A percentile compares a stretch with the other conserved stretches of the same genome.
phyloP scores from a whole-genome alignment of 495 filamentous ascomycete species.

The Apodospora peruviana region DNA sequence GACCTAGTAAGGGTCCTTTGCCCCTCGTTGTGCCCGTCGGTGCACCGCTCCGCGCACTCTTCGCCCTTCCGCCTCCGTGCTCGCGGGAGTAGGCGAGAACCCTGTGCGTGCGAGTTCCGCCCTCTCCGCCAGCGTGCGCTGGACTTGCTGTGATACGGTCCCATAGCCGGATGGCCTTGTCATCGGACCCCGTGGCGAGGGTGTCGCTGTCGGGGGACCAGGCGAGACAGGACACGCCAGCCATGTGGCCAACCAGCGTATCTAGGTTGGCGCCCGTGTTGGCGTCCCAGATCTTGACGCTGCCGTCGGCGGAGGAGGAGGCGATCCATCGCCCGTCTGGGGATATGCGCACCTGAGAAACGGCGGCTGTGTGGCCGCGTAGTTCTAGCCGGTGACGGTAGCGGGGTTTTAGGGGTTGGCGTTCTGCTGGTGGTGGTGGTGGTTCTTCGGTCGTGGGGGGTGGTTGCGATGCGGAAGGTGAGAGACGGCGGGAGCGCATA shows the following conservation, averaged over 20 bases:
- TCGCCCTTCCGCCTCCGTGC: background rate
- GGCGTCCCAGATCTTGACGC: constrained; percentile 86
- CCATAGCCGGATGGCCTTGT: constrained; percentile 94
- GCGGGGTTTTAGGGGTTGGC: constrained; percentile 26
- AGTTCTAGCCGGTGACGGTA: constrained; percentile 42
- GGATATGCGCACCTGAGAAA: constrained; percentile 85
- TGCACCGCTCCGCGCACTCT: background rate
- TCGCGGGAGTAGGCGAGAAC: background rate
- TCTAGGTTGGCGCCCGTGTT: constrained; percentile 70
- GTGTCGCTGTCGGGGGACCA: constrained; percentile 85
- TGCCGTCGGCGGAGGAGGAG: constrained; percentile 81
- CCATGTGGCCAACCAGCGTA: constrained; percentile 88
- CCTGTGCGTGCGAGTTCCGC: background rate
- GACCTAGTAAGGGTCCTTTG: constrained; percentile 63
- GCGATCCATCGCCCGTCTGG: constrained; percentile 87
- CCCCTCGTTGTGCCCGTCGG: constrained; percentile 7
- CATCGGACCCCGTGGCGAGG: constrained; percentile 87
- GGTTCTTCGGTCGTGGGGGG: background rate
- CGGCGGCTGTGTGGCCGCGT: constrained; percentile 66
- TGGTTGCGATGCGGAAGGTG: background rate
- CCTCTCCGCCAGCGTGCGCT: constrained; percentile 42
- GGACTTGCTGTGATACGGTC: constrained; percentile 66
- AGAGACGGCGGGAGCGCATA: background rate
- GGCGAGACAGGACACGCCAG: constrained; percentile 81
- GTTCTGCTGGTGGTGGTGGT: constrained; percentile 3